Evolutionary conservation across 2,329 filamentous ascomycete species (phyloP).

Genomic region (Pezicula rhizophila): DNA sequence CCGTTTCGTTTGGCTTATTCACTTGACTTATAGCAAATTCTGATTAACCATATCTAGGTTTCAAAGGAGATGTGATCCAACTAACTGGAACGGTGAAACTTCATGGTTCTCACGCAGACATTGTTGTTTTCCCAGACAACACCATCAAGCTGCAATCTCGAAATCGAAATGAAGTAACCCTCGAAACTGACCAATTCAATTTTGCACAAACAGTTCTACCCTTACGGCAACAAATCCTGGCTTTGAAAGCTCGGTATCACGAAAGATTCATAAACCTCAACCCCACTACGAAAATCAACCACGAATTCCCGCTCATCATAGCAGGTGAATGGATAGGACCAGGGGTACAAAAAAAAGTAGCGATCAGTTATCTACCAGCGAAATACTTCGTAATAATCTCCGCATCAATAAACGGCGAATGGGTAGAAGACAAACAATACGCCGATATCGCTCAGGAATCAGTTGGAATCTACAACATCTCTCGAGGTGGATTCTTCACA

Average conservation of each 20-base stretch:
- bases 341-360: neutral
- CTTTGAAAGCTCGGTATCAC: neutral
- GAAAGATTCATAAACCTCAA: neutral
- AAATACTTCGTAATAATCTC: neutral
- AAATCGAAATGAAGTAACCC: neutral
- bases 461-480: neutral
- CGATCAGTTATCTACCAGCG: neutral
- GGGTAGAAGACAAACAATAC: neutral
- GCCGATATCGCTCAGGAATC: neutral
- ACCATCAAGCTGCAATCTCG: neutral
- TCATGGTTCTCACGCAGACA: neutral
- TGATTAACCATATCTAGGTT: too few species aligned
- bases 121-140: neutral
- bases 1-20: too few species aligned
- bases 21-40: too few species aligned
- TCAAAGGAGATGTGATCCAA: too few species aligned
- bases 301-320: neutral
- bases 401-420: neutral
- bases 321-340: conserved; percentile 1
- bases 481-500: neutral
- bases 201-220: neutral
- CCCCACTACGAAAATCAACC: neutral
- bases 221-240: neutral
- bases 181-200: neutral
- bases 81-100: neutral